Percentiles rank a stretch among this genome's conserved stretches.
Evolutionary conservation across 1,284 basidiomycete genomes (phyloP).

Genomic region (Blastosporella zonata): DNA sequence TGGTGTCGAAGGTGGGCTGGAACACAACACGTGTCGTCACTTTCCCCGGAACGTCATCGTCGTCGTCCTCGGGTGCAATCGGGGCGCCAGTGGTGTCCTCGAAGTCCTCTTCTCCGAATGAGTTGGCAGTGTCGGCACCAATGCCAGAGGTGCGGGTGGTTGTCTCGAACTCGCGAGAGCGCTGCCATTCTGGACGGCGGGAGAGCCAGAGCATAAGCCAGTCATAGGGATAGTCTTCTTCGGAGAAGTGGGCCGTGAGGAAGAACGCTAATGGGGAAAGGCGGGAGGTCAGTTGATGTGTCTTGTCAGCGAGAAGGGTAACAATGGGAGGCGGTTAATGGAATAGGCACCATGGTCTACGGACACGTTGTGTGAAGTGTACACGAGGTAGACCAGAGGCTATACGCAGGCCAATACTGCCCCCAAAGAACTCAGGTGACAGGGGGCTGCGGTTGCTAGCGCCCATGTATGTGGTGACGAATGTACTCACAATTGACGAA

Average conservation of each 20-base stretch:
- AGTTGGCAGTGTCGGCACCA: conserved; percentile 48
- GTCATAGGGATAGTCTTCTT: conserved; percentile 82
- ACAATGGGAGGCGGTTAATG: conserved; percentile 8
- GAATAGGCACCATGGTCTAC: neutral
- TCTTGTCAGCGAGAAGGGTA: conserved; percentile 16
- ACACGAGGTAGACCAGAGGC: conserved; percentile 4
- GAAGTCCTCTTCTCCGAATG: conserved; percentile 58
- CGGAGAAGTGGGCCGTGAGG: conserved; percentile 80
- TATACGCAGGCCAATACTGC: neutral
- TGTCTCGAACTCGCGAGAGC: conserved; percentile 80
- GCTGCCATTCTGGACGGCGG: conserved; percentile 77
- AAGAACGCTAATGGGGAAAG: conserved; percentile 63
- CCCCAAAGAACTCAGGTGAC: neutral
- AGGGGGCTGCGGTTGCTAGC: conserved; percentile 6
- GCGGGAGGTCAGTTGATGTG: conserved; percentile 22
- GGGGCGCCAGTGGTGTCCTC: conserved; percentile 31
- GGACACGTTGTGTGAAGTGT: neutral
- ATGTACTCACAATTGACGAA: conserved; percentile 73
- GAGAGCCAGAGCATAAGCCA: conserved; percentile 84
- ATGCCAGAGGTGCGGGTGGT: conserved; percentile 65
- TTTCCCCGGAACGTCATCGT: conserved; percentile 49
- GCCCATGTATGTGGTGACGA: conserved; percentile 13
- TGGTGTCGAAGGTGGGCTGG: conserved; percentile 79
- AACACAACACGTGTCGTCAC: conserved; percentile 78
- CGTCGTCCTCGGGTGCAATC: conserved; percentile 13